Base-by-base conservation (phyloP, 176 grass and related monocot genomes). In the Neostapfia colusana region DNA sequence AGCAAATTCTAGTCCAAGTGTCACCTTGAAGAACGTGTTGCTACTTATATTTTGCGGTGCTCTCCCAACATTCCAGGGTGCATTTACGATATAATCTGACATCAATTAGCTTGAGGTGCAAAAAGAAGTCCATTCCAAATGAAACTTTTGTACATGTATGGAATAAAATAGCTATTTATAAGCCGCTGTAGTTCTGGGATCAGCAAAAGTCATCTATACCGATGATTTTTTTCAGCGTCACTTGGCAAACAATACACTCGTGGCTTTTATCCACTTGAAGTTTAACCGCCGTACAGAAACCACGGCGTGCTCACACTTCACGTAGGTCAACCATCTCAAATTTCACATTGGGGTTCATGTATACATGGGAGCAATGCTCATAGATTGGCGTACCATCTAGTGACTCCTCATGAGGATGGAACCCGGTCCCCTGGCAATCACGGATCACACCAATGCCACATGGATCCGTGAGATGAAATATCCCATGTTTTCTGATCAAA, bases 381-480 rank as follows among this genome's bases (percentile, higher is more conserved):
- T 98, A 98, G 39, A 98, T 92, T 8, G 95, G 87, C 10, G 72
- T 90, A 40, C 89, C 91, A 77, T 98, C 95, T 14, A 77, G 79
- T 53, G 95, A 89, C 73, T 98, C 89, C 76, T 98, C 91, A 8
- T 98, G 95, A 28, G 95, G 95, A 77, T 98, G 95, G 80, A 98
- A 98, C 67, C 95, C 95, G 31, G 76, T 87, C 69, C 84, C 95
- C 61, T 94, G 87, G 44, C 95, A 98, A 76, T 94, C 86, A 31
- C 85, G 91, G 53, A 98, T 94, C 63, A 92, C 79, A 31, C 82
- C 79, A 80, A 98, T 83, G 57, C 95, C 95, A 59, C 87, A 81
- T 74, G 95, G 95, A 80, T 98, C 95, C 10, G 91, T 85, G 34
- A 98, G 90, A 63, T 98, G 95, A 82, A 98, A 98, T 98, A 98